phyloP scores from a whole-genome alignment of 441 rosid species.

The Eruca vesicaria region DNA sequence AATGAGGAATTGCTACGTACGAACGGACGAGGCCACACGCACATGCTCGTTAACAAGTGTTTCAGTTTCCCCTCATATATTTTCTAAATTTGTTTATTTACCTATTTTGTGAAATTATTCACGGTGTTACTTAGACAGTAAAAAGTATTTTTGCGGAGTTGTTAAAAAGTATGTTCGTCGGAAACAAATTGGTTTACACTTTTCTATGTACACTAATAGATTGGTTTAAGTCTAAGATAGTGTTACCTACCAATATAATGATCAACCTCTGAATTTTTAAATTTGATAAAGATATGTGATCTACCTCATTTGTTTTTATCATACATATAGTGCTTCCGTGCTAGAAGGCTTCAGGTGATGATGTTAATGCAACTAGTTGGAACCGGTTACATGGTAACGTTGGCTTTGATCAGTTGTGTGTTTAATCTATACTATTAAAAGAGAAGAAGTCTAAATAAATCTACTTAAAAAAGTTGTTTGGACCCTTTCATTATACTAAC shows the following conservation, averaged over 20 bases:
- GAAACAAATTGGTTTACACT: not conserved
- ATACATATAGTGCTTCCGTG: not conserved
- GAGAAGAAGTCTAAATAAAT: too few relatives aligned
- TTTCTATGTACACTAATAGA: not conserved
- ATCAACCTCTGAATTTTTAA: not conserved
- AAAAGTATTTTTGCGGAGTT: too few relatives aligned
- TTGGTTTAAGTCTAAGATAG: not conserved
- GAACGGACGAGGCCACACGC: slow-evolving; percentile 33
- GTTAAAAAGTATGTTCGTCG: not conserved
- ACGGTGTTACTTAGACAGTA: slow-evolving; percentile 4
- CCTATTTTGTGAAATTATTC: not conserved
- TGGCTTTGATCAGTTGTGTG: not conserved
- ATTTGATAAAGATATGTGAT: not conserved
- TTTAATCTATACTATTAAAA: too few relatives aligned
- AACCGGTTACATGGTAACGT: not conserved
- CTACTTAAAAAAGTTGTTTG: too few relatives aligned
- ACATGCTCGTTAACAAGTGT: slow-evolving; percentile 25
- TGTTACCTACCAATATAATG: not conserved
- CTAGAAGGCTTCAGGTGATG: not conserved
- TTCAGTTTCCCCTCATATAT: slow-evolving; percentile 25
- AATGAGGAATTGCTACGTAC: slow-evolving; percentile 26
- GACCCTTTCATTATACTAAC: too few relatives aligned
- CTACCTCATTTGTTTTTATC: not conserved
- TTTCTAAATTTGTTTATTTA: not conserved
- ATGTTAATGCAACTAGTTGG: not conserved